A percentile compares a stretch with the other conserved stretches of the same genome.
Conservation (phyloP, 1,284 basidiomycete species). For the Termitomyces sp. region DNA sequence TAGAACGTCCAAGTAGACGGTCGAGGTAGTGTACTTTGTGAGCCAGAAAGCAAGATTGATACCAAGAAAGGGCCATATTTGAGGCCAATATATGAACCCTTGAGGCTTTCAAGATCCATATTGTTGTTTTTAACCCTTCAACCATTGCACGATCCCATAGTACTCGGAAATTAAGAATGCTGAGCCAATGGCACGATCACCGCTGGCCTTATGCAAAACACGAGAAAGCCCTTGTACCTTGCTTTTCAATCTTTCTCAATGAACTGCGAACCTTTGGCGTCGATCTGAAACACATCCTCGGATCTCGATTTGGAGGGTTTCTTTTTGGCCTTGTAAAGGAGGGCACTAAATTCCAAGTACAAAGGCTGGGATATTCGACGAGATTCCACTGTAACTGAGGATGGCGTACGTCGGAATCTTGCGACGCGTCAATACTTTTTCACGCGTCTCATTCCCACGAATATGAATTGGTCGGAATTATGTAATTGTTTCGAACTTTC, state of each 20-base stretch:
- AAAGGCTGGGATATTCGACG: background rate
- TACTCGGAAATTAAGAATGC: slow-evolving; percentile 17
- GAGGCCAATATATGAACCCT: background rate
- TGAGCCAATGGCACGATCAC: slow-evolving; percentile 10
- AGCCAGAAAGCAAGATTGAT: background rate
- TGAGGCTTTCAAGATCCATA: background rate
- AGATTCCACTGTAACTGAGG: too few species aligned
- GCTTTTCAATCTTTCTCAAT: background rate
- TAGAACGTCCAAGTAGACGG: slow-evolving; percentile 4
- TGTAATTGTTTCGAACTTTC: too few species aligned
- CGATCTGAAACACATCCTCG: slow-evolving; percentile 7
- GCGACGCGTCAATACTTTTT: background rate
- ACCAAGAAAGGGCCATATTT: background rate
- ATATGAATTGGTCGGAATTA: too few species aligned
- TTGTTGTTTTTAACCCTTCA: background rate
- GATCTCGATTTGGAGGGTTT: too few species aligned
- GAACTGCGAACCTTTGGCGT: slow-evolving; percentile 1
- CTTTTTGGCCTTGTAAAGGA: background rate
- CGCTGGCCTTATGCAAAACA: slow-evolving; percentile 13
- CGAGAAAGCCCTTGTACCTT: slow-evolving; percentile 11
- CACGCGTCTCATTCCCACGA: background rate
- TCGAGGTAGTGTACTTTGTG: background rate
- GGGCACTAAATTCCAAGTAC: background rate
- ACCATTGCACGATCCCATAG: background rate
- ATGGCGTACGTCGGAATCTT: too few species aligned